Evolutionary conservation across 208 protist genomes (phyloP).

Genomic region (Leishmania tropica): DNA sequence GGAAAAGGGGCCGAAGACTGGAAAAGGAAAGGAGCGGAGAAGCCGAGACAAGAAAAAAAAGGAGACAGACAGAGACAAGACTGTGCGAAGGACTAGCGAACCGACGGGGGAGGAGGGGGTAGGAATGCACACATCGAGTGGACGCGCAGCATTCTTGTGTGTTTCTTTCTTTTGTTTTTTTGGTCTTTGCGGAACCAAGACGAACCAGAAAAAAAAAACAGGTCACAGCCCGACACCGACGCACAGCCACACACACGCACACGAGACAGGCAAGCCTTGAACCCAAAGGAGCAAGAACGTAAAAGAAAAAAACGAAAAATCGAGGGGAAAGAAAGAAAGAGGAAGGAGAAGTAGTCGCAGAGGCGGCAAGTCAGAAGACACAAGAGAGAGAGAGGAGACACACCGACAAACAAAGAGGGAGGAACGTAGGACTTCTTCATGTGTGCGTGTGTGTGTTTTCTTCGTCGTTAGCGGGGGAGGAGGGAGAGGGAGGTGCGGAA

Average conservation of each 20-base stretch:
- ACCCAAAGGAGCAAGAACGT: background rate
- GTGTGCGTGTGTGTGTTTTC: too few relatives aligned
- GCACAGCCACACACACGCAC: background rate
- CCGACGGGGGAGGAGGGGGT: background rate
- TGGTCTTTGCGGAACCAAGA: background rate
- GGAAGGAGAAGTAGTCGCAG: background rate
- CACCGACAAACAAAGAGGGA: background rate
- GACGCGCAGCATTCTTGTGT: background rate
- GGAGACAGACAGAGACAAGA: background rate
- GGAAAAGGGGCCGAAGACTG: constrained; percentile 14
- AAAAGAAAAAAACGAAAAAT: background rate
- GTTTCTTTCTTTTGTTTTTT: too few relatives aligned
- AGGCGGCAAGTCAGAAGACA: background rate
- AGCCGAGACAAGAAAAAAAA: background rate
- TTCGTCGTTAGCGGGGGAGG: too few relatives aligned
- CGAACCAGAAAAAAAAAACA: background rate
- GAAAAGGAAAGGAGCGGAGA: constrained; percentile 9
- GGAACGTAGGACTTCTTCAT: background rate
- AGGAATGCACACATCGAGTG: background rate
- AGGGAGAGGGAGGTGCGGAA: too few relatives aligned
- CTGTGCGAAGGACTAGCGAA: background rate
- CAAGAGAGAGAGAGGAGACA: background rate
- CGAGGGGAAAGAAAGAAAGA: too few relatives aligned
- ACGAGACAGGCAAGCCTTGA: background rate
- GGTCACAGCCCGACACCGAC: background rate